phyloP scores from a whole-genome alignment of 495 filamentous ascomycete species.

The Glarea lozoyensis region DNA sequence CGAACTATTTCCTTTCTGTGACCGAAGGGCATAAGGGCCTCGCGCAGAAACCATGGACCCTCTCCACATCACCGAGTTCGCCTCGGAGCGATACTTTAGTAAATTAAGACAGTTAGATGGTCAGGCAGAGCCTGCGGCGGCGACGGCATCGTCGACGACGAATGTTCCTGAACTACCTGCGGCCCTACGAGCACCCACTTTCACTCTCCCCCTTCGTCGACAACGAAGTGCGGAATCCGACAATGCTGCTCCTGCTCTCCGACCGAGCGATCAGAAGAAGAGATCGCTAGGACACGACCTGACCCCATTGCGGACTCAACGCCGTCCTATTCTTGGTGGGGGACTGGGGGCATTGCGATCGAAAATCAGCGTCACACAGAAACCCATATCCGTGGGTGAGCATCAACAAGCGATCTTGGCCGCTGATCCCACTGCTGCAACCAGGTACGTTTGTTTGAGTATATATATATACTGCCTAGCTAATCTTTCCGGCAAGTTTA shows the following conservation, averaged over 20 bases:
- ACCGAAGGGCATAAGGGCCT: slow-evolving; percentile 22
- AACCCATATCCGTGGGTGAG: slow-evolving; percentile 13
- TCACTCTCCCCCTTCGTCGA: slow-evolving; percentile 19
- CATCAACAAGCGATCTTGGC: slow-evolving; percentile 15
- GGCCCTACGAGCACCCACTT: slow-evolving; percentile 13
- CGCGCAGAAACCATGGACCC: slow-evolving; percentile 38
- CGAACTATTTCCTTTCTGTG: slow-evolving; percentile 10
- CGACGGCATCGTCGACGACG: slow-evolving; percentile 2
- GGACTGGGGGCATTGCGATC: slow-evolving; percentile 21
- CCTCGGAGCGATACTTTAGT: slow-evolving; percentile 43
- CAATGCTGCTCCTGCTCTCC: slow-evolving; percentile 2
- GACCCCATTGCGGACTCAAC: slow-evolving; percentile 18
- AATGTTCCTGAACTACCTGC: background rate
- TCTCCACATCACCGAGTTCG: slow-evolving; percentile 48
- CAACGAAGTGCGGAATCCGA: slow-evolving; percentile 13
- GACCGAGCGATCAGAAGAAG: slow-evolving; percentile 20
- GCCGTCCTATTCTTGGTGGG: slow-evolving; percentile 18
- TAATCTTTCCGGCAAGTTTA: slow-evolving; percentile 11
- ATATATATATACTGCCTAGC: background rate
- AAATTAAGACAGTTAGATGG: slow-evolving; percentile 30
- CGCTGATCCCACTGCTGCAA: slow-evolving; percentile 12
- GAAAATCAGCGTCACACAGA: slow-evolving; percentile 17
- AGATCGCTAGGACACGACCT: slow-evolving; percentile 21
- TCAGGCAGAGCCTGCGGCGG: slow-evolving; percentile 10
- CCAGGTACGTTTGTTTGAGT: slow-evolving; percentile 6